These are phyloP conservation scores for Erigeron philadelphicus DNA, from an alignment of 140 eudicot genomes.

Conservation along the genomic window DNA sequence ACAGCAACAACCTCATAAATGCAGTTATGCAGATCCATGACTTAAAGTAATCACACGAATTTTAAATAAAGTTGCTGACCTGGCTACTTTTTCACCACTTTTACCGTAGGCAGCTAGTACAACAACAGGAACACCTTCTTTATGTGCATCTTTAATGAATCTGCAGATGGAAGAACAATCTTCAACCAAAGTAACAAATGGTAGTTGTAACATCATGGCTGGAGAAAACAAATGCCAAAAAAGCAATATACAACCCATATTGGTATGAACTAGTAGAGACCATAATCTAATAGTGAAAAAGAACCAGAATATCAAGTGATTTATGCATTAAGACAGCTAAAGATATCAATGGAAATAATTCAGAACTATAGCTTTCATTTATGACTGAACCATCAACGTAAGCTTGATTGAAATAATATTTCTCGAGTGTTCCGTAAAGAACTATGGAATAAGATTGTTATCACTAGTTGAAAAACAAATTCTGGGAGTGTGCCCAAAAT, in stretches of 20 bases:
- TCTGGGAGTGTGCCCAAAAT: conserved; percentile 9
- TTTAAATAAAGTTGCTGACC: conserved; percentile 37
- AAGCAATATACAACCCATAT: conserved; percentile 3
- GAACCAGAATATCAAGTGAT: conserved; percentile 20
- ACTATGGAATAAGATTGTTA: too few species aligned
- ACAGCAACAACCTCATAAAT: background rate
- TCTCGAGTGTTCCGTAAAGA: conserved; percentile 1
- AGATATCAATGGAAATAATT: background rate
- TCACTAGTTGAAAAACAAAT: background rate
- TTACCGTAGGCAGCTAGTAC: conserved; percentile 62
- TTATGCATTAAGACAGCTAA: conserved; percentile 10
- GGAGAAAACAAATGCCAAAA: background rate
- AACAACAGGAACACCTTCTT: conserved; percentile 64
- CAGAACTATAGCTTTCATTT: background rate
- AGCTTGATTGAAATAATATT: background rate
- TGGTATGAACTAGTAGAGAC: background rate
- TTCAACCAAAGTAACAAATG: background rate
- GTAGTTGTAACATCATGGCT: background rate
- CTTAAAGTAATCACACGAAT: conserved; percentile 9
- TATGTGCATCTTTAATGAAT: conserved; percentile 69
- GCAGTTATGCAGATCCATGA: conserved; percentile 8
- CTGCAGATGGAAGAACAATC: conserved; percentile 34
- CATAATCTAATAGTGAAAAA: background rate
- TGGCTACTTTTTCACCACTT: conserved; percentile 69
- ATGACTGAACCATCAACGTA: background rate